phyloP scores from a whole-genome alignment of 805 yeast genomes.

The Jamesozyma gamospora region DNA sequence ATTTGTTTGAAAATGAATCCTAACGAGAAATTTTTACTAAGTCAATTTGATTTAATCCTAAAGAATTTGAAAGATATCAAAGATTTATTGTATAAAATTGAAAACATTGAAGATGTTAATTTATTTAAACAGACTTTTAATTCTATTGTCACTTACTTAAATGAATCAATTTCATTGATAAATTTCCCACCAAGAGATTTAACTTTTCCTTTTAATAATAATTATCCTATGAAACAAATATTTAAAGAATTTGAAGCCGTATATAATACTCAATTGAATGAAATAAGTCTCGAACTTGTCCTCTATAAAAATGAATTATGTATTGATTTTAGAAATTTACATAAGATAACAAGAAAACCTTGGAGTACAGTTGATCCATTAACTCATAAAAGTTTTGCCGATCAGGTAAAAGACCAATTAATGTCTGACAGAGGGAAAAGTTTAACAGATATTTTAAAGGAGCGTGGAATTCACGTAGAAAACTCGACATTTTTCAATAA shows the following conservation, averaged over 20 bases:
- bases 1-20: slow-evolving; percentile 31
- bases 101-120: slow-evolving; percentile 31
- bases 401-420: slow-evolving; percentile 45
- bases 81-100: slow-evolving; percentile 28
- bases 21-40: slow-evolving; percentile 35
- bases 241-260: slow-evolving; percentile 28
- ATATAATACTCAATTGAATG: slow-evolving; percentile 24
- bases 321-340: slow-evolving; percentile 46
- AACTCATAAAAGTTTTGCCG: slow-evolving; percentile 45
- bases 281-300: slow-evolving; percentile 44
- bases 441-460: slow-evolving; percentile 32
- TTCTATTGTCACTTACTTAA: neutral
- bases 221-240: slow-evolving; percentile 37
- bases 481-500: slow-evolving; percentile 25
- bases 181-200: slow-evolving; percentile 44
- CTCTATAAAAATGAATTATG: slow-evolving; percentile 53
- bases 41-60: slow-evolving; percentile 28
- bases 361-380: slow-evolving; percentile 45
- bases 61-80: slow-evolving; percentile 13
- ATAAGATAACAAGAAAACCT: slow-evolving; percentile 43
- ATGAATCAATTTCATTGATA: slow-evolving; percentile 18
- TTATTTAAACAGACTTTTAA: slow-evolving; percentile 13
- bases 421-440: slow-evolving; percentile 35
- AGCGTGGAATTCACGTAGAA: slow-evolving; percentile 29
- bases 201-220: slow-evolving; percentile 47